A percentile compares a stretch with the other conserved stretches of the same genome.
Evolutionary conservation across 2,329 filamentous ascomycete genomes (phyloP).

Genomic region (Phialocephala subalpina): DNA sequence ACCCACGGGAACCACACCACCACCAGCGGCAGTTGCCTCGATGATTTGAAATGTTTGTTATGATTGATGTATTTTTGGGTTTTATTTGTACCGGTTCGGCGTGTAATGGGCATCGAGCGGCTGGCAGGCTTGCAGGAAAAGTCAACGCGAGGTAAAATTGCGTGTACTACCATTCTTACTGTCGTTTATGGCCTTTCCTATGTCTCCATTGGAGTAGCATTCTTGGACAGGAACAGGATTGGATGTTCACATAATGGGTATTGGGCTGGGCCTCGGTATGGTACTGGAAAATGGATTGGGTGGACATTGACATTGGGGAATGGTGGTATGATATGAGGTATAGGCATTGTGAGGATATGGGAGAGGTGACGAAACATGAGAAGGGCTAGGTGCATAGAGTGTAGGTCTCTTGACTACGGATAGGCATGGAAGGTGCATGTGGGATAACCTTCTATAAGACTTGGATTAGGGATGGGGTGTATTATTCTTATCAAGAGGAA

Average conservation of each 20-base stretch:
- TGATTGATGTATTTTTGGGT: slow-evolving; percentile 27
- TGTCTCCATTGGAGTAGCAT: slow-evolving; percentile 9
- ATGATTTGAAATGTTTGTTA: slow-evolving; percentile 25
- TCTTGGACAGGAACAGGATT: slow-evolving; percentile 3
- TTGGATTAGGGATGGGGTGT: slow-evolving; percentile 8
- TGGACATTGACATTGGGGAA: slow-evolving; percentile 5
- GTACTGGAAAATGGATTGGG: slow-evolving; percentile 4
- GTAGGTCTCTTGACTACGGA: neutral
- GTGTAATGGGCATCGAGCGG: slow-evolving; percentile 17
- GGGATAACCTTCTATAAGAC: slow-evolving; percentile 8
- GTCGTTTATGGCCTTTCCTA: slow-evolving; percentile 2
- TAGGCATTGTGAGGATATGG: slow-evolving; percentile 10
- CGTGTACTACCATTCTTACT: slow-evolving; percentile 17
- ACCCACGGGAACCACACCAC: slow-evolving; percentile 8
- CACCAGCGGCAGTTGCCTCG: slow-evolving; percentile 7
- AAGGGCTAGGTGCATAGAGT: neutral
- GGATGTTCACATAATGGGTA: slow-evolving; percentile 9
- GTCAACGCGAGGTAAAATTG: neutral
- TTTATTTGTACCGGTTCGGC: slow-evolving; percentile 15
- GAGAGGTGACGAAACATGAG: slow-evolving; percentile 14
- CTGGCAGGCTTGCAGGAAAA: slow-evolving; percentile 16
- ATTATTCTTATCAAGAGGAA: slow-evolving; percentile 10
- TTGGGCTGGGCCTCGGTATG: slow-evolving; percentile 9
- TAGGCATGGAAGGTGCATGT: neutral
- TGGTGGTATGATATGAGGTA: slow-evolving; percentile 6